Base-by-base conservation (phyloP, 1,284 basidiomycete species). In the Peniophora sp. region DNA sequence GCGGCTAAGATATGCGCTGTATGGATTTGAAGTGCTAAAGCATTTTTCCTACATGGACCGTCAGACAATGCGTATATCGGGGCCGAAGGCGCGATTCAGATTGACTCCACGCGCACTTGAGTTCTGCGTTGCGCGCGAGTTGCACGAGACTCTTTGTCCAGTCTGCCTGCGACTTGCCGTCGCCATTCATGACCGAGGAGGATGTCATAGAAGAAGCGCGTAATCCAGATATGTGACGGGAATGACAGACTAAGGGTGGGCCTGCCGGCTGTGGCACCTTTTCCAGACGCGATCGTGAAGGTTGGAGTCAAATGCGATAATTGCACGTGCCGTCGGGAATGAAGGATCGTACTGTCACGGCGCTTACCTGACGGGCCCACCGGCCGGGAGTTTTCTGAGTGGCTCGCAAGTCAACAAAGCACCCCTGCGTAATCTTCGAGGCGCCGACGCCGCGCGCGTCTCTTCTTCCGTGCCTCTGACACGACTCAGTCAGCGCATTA, bases 1-100 rank as follows among this genome's bases (percentile, higher is more conserved):
- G 87, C 85, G 12, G 87, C 88, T 2, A 90, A 69, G 42, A 90
- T 88, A 60, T 90, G 86, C n/a, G 88, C 87, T 9, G 88, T 90
- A 57, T 90, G 88, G 22, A 90, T 68, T 62, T 90, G 88, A 41
- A 90, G 68, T 12, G 84, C 85, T 55, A 90, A 64, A 3, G 86
- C 85, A 64, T 90, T 88, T 67, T 88, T 89, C 67, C 87, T 90
- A 51, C 41, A 49, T 24, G 20, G 14, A 22, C 32, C 24, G 10
- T 41, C 18, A 41, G 37, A 20, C 8, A 41, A n/a, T 5, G 37
- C n/a, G 37, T 20, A 41, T 8, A n/a, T 15, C 37, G n/a, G 37
- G 8, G 18, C n/a, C 15, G n/a, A n/a, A 8, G 37, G 37, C 6
- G 37, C 10, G 37, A n/a, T 8, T 8, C n/a, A n/a, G n/a, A n/a